These are phyloP conservation scores for Podila epicladia DNA, from an alignment of 192 early-diverging fungal species.

Conservation along the genomic window DNA sequence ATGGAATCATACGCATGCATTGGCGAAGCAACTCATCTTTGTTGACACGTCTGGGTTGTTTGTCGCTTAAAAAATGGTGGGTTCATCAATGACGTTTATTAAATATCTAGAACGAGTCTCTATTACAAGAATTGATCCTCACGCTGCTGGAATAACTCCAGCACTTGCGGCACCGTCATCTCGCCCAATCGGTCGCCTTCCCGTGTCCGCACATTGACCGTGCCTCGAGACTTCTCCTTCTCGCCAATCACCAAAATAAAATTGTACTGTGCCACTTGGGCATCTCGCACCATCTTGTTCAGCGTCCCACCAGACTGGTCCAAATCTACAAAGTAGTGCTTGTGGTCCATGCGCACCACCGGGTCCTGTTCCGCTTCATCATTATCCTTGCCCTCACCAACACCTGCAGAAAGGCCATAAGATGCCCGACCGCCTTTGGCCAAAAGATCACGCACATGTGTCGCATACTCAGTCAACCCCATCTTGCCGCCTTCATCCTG, in stretches of 20 bases:
- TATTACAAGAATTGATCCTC: slow-evolving; percentile 47
- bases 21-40: no score
- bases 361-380: slow-evolving; percentile 31
- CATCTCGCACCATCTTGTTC: slow-evolving; percentile 81
- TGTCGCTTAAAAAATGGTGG: no score
- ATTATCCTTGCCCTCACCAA: not conserved
- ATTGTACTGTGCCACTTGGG: slow-evolving; percentile 86
- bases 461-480: slow-evolving; percentile 76
- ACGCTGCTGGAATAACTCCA: slow-evolving; percentile 64
- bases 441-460: slow-evolving; percentile 53
- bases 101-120: not conserved
- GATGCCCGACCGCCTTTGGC: slow-evolving; percentile 33
- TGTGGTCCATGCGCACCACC: slow-evolving; percentile 57
- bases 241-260: slow-evolving; percentile 90
- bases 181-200: slow-evolving; percentile 69
- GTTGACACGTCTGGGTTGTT: no score
- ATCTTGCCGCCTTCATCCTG: not conserved
- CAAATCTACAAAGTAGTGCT: slow-evolving; percentile 83
- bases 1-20: no score
- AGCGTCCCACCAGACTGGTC: slow-evolving; percentile 75
- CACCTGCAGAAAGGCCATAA: not conserved
- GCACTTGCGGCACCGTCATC: slow-evolving; percentile 68
- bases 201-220: slow-evolving; percentile 77
- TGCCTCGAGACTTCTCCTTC: slow-evolving; percentile 73
- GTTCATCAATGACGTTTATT: no score